Evolutionary conservation across 202 grass and related monocot species (phyloP).

Genomic region (Tripidium arundinaceum): DNA sequence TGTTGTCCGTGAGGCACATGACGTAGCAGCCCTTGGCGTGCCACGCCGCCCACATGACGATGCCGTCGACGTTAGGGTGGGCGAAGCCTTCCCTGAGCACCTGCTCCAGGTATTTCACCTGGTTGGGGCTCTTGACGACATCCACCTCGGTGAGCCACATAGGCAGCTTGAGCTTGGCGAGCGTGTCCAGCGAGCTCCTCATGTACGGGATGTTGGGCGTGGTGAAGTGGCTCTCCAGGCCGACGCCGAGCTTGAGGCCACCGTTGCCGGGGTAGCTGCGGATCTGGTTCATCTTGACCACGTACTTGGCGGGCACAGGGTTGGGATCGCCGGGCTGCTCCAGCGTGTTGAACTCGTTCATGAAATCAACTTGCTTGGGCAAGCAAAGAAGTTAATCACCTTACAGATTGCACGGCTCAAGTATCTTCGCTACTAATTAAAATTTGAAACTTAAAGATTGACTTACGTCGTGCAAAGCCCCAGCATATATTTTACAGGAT

Average conservation of each 20-base stretch:
- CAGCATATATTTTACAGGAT: too few relatives aligned
- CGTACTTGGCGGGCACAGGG: slow-evolving; percentile 42
- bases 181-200: slow-evolving; percentile 57
- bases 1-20: slow-evolving; percentile 75
- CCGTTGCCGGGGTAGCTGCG: slow-evolving; percentile 16
- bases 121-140: slow-evolving; percentile 35
- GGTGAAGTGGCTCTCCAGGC: slow-evolving; percentile 74
- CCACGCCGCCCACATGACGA: slow-evolving; percentile 69
- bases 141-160: slow-evolving; percentile 98
- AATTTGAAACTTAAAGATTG: too few relatives aligned
- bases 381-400: too few relatives aligned
- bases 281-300: slow-evolving; percentile 58
- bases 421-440: too few relatives aligned
- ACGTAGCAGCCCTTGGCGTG: slow-evolving; percentile 45
- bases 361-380: too few relatives aligned
- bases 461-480: too few relatives aligned
- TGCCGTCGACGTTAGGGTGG: slow-evolving; percentile 63
- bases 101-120: slow-evolving; percentile 56
- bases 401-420: too few relatives aligned
- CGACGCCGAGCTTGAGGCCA: slow-evolving; percentile 45
- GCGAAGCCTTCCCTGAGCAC: slow-evolving; percentile 68
- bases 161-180: slow-evolving; percentile 50
- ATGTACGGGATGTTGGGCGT: slow-evolving; percentile 64
- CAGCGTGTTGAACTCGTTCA: slow-evolving; percentile 85
- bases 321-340: slow-evolving; percentile 50